A percentile compares a stretch with the other conserved stretches of the same genome.
Conservation (phyloP, 495 filamentous ascomycete genomes). For the Chaetomium cochliodes region DNA sequence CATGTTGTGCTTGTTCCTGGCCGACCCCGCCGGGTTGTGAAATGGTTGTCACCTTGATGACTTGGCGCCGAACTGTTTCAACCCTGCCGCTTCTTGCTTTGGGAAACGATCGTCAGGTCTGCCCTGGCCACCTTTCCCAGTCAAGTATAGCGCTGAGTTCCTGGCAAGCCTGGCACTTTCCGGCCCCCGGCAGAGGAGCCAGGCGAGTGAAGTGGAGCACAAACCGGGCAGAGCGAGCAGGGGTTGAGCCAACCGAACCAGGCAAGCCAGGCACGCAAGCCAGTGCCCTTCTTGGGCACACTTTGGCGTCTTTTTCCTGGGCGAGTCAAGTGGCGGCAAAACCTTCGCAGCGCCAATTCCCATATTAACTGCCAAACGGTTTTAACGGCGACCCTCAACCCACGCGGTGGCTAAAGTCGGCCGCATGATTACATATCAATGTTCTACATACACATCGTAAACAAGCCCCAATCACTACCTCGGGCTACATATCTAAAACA, state of each 20-base stretch:
- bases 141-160: slow-evolving; percentile 5
- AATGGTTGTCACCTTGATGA: background rate
- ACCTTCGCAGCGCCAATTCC: background rate
- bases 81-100: background rate
- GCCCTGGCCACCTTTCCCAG: slow-evolving; percentile 12
- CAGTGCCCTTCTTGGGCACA: background rate
- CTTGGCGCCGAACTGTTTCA: slow-evolving; percentile 16
- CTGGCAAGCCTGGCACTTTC: slow-evolving; percentile 14
- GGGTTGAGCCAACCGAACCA: background rate
- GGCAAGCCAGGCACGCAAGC: background rate
- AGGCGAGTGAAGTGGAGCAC: no score
- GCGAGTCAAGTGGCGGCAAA: slow-evolving; percentile 4
- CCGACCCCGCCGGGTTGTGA: slow-evolving; percentile 4
- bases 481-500: no score
- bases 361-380: background rate
- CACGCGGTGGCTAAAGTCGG: background rate
- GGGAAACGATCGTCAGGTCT: slow-evolving; percentile 24
- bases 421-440: background rate
- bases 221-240: background rate
- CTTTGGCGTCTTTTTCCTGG: no score
- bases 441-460: background rate
- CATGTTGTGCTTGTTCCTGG: slow-evolving; percentile 5
- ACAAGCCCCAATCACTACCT: background rate
- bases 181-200: background rate
- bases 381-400: background rate